Evolutionary conservation across 164 flowering plant genomes (phyloP), one percentile per base, ranked within the genome.

Genomic region (Chimonanthus praecox): DNA sequence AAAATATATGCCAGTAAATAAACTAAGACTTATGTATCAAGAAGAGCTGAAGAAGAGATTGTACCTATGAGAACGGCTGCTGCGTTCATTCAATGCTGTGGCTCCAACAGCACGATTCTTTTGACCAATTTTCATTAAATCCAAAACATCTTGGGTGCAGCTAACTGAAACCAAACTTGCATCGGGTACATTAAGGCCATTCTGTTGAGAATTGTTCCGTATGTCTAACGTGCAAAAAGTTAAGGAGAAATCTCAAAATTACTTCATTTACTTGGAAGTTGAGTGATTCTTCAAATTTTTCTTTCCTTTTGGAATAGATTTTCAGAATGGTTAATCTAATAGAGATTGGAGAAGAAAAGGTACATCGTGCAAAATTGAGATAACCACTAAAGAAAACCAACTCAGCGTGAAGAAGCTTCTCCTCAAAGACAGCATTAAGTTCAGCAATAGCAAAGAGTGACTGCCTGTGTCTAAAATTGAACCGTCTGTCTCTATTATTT

Each of bases 11-110:
- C 65, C 66, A 63, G 16, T n/a, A 63, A 51, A 9, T 54, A 54
- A n/a, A 11, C 16, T n/a, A 54, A 2, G 20, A 16, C 18, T 33
- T n/a, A 68, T 49, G 18, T n/a, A 33, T 48, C 4, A 18, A 62
- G 8, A 49, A 8, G 3, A 10, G 20, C 2, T 67, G 8, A 49
- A 10, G 11, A 54, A 62, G 44, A 16, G 45, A 4, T 7, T 51
- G 33, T 78, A 92, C 98, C 97, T 91, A 64, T 94, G 98, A 71
- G 98, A 94, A 71, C 98, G 89, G 73, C 98, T 94, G 69, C 98
- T 94, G 15, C 98, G 79, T 69, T 87, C 95, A 82, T 94, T 94
- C 49, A 94, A 71, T 65, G 97, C 97, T 54, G 98, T 94, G 16
- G 98, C 95, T 73, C 97, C 92, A 7, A 94, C 92, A 48, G 95